Conservation (phyloP, 768 basidiomycete genomes). For the Suillus ampliporus region DNA sequence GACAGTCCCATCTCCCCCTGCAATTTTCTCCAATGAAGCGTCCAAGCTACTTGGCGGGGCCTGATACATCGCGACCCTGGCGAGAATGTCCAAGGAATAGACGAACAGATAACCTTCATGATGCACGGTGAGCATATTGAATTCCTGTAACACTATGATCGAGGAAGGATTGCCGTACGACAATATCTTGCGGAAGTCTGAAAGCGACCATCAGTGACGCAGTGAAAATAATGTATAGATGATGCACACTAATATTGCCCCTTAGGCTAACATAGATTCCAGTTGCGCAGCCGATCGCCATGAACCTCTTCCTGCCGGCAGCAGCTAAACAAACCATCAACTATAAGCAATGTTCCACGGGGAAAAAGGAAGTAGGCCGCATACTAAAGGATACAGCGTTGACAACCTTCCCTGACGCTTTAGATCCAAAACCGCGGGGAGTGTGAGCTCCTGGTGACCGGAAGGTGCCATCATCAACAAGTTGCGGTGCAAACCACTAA, state of each 20-base stretch:
- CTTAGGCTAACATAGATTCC: slow-evolving; percentile 71
- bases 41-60: slow-evolving; percentile 54
- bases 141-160: slow-evolving; percentile 63
- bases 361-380: slow-evolving; percentile 26
- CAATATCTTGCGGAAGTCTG: slow-evolving; percentile 68
- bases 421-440: slow-evolving; percentile 30
- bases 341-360: neutral
- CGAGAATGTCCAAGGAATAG: slow-evolving; percentile 73
- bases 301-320: slow-evolving; percentile 54
- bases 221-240: neutral
- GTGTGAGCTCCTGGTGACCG: slow-evolving; percentile 47
- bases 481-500: slow-evolving; percentile 72
- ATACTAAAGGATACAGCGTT: slow-evolving; percentile 69
- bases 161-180: slow-evolving; percentile 52
- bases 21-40: slow-evolving; percentile 65
- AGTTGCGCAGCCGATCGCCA: slow-evolving; percentile 68
- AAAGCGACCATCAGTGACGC: slow-evolving; percentile 6
- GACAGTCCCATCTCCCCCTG: slow-evolving; percentile 56
- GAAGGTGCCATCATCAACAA: slow-evolving; percentile 67
- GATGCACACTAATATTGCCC: slow-evolving; percentile 56
- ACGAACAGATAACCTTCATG: slow-evolving; percentile 60
- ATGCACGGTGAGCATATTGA: slow-evolving; percentile 73
- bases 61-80: slow-evolving; percentile 58
- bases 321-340: slow-evolving; percentile 38
- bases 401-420: slow-evolving; percentile 63